Evolutionary conservation across 2,329 filamentous ascomycete genomes (phyloP), one percentile per base, ranked within the genome.

Genomic region (Calonectria naviculata): DNA sequence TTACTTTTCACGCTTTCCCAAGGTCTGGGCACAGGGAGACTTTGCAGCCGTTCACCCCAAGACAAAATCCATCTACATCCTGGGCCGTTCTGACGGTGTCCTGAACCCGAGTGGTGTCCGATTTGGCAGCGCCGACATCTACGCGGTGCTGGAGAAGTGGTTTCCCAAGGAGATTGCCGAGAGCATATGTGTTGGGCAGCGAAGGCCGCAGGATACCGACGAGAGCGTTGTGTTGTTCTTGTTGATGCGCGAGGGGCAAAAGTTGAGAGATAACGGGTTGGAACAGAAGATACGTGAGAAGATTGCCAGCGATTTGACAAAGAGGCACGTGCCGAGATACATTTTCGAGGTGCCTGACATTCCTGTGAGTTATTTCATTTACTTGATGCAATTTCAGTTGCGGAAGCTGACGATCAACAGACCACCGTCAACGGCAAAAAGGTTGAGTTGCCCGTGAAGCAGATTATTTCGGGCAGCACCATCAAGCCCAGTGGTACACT

Each of bases 391-490:
- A 4, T 17, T 21, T 3, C 9, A 15, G 3, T 24, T 10, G 13
- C 15, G 8, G 10, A 38, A 15, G 2, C 7, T 47, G 9, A 44
- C 26, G 29, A 24, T 21, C 9, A 6, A 21, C 31, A 95, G 91
- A 93, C 92, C 0, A 97, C 94, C 0, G 91, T 97, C 73, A 97
- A 96, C 79, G 83, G 94, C 61, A 97, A 97, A 81, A 97, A 97
- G 82, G 94, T 97, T 5, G 94, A 97, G 81, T 78, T 97, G 64
- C 94, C 94, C 0, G 93, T 97, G 34, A 97, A 97, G 84, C 92
- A 94, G 79, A 97, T 97, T 73, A 92, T 97, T 1, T 94, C 90
- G 0, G 94, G 94, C 0, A 90, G 91, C 76, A 89, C 84, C 28
- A 89, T 97, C 79, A 94, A 93, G 82, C 89, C 93, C 0, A 94